Evolutionary conservation across 2,329 filamentous ascomycete species (phyloP).

Genomic region (Ophiostoma sp.): DNA sequence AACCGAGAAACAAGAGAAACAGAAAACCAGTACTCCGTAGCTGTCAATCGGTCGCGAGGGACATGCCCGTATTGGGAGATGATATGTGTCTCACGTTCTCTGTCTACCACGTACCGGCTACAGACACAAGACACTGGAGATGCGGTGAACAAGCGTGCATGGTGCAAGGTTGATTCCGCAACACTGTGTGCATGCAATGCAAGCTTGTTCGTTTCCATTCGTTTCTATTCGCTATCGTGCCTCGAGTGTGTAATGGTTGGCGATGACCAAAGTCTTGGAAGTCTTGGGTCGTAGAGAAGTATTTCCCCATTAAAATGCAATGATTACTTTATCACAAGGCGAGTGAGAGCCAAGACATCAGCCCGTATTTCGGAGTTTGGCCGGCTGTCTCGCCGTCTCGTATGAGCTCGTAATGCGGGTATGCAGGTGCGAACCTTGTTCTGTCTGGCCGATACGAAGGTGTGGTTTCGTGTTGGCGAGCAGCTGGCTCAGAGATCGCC

Average conservation of each 20-base stretch:
- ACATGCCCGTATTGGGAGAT: constrained; percentile 3
- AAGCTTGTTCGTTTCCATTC: neutral
- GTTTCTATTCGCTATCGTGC: neutral
- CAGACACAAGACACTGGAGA: constrained; percentile 2
- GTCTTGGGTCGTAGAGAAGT: neutral
- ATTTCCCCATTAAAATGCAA: neutral
- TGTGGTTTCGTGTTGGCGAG: neutral
- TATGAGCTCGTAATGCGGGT: constrained; percentile 6
- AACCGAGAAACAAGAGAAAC: neutral
- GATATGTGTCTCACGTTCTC: no score
- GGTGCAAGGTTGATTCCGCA: neutral
- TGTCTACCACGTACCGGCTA: neutral
- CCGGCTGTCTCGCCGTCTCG: neutral
- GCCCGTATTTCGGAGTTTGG: constrained; percentile 11
- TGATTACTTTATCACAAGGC: neutral
- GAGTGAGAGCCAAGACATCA: constrained; percentile 9
- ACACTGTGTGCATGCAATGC: neutral
- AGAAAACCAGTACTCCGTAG: neutral
- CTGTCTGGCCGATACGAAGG: neutral
- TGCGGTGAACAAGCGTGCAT: constrained; percentile 1
- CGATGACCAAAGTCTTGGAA: neutral
- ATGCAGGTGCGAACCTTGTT: neutral
- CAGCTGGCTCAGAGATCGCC: neutral
- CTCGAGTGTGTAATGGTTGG: neutral
- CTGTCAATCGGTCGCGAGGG: neutral